Conservation (phyloP, 306 rosid species). For the Fagus crenata region DNA sequence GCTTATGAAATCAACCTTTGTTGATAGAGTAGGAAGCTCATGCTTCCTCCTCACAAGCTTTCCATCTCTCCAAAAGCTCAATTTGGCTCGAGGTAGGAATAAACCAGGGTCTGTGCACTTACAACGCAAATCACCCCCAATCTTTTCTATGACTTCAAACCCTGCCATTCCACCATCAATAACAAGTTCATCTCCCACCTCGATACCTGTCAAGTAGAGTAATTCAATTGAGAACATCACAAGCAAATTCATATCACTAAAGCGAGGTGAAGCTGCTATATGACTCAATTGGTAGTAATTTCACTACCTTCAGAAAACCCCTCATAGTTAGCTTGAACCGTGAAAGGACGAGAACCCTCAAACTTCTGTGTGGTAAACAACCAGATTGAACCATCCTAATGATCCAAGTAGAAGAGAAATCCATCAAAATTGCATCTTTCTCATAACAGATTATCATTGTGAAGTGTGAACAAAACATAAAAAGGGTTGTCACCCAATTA, state of each 20-base stretch:
- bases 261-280: slow-evolving; percentile 7
- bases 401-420: slow-evolving; percentile 20
- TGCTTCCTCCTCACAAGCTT: slow-evolving; percentile 66
- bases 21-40: slow-evolving; percentile 67
- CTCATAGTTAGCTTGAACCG: slow-evolving; percentile 66
- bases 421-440: slow-evolving; percentile 14
- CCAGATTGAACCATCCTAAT: slow-evolving; percentile 79
- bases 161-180: slow-evolving; percentile 92
- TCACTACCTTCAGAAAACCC: slow-evolving; percentile 79
- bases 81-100: slow-evolving; percentile 78
- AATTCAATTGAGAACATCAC: slow-evolving; percentile 18
- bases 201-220: slow-evolving; percentile 48
- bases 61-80: slow-evolving; percentile 88
- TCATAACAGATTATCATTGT: neutral
- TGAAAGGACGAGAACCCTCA: slow-evolving; percentile 72
- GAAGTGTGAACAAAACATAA: slow-evolving; percentile 3
- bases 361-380: slow-evolving; percentile 58
- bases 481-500: neutral
- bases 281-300: neutral
- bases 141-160: slow-evolving; percentile 67
- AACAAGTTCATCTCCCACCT: slow-evolving; percentile 77
- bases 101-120: slow-evolving; percentile 82
- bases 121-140: slow-evolving; percentile 63
- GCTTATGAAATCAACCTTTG: slow-evolving; percentile 45
- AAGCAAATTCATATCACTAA: slow-evolving; percentile 2